Conservation (phyloP, 2,329 filamentous ascomycete genomes). For the Conoideocrella luteorostrata region DNA sequence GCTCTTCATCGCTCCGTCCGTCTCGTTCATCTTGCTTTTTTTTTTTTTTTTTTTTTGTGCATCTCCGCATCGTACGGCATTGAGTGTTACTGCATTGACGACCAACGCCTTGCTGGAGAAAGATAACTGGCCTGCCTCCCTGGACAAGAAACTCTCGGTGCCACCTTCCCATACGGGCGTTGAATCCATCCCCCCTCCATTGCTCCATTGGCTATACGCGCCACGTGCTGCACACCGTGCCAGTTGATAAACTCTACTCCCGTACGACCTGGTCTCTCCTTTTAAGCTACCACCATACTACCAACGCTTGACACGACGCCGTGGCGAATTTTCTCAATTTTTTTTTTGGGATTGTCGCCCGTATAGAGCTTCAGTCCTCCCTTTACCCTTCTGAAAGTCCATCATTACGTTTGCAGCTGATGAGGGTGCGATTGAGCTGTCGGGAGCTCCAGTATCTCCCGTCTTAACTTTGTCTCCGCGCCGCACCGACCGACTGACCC, state of each 20-base stretch:
- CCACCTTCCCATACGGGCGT: background rate
- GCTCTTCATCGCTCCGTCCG: too few species aligned
- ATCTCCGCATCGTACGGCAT: background rate
- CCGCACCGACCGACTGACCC: constrained; percentile 7
- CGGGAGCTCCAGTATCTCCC: constrained; percentile 14
- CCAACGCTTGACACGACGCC: too few species aligned
- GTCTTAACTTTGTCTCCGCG: constrained; percentile 14
- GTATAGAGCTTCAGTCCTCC: too few species aligned
- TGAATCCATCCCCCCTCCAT: background rate
- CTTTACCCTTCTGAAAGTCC: too few species aligned
- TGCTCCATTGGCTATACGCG: background rate
- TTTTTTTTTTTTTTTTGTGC: background rate
- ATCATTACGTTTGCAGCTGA: constrained; percentile 8
- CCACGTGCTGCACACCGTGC: background rate
- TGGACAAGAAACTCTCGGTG: background rate
- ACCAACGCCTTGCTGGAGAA: too few species aligned
- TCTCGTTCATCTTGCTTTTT: background rate
- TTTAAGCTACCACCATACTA: background rate
- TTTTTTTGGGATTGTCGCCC: too few species aligned
- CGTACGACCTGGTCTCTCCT: background rate
- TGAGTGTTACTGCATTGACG: background rate
- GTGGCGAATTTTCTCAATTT: too few species aligned
- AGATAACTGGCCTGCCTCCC: background rate
- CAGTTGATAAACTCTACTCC: background rate
- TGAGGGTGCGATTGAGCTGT: constrained; percentile 20